Evolutionary conservation across 202 grass and related monocot species (phyloP).

Genomic region (Panicum hallii): DNA sequence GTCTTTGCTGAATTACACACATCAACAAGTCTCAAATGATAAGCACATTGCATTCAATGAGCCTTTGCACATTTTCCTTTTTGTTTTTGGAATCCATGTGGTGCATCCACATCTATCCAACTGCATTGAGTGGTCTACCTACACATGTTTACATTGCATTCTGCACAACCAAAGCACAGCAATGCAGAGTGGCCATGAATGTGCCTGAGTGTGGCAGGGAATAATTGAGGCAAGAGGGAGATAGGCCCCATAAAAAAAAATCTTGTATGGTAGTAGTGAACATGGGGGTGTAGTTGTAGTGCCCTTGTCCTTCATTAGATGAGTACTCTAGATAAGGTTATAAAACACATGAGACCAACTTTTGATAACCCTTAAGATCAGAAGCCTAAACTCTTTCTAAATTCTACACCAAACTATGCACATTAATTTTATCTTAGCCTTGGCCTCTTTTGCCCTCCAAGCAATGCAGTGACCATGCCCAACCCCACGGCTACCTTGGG

Average conservation of each 20-base stretch:
- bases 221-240: conserved; percentile 43
- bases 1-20: not conserved
- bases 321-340: conserved; percentile 56
- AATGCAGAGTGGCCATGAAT: conserved; percentile 51
- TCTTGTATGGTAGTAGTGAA: conserved; percentile 33
- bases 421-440: not conserved
- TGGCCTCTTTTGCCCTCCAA: conserved; percentile 51
- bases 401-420: conserved; percentile 51
- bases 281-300: conserved; percentile 49
- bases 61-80: not conserved
- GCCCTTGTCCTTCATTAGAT: conserved; percentile 47
- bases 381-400: conserved; percentile 44
- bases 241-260: conserved; percentile 25
- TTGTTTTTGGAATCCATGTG: not conserved
- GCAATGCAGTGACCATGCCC: conserved; percentile 38
- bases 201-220: conserved; percentile 36
- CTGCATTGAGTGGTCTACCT: not conserved
- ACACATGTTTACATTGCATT: conserved; percentile 39
- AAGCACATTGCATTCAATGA: no score
- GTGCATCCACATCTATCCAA: not conserved
- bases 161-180: conserved; percentile 58
- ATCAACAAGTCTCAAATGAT: not conserved
- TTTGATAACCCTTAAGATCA: conserved; percentile 35
- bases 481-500: conserved; percentile 40
- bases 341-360: conserved; percentile 48